Evolutionary conservation across 192 early-diverging fungal genomes (phyloP), one percentile per base, ranked within the genome.

Genomic region (Mortierella alpina): DNA sequence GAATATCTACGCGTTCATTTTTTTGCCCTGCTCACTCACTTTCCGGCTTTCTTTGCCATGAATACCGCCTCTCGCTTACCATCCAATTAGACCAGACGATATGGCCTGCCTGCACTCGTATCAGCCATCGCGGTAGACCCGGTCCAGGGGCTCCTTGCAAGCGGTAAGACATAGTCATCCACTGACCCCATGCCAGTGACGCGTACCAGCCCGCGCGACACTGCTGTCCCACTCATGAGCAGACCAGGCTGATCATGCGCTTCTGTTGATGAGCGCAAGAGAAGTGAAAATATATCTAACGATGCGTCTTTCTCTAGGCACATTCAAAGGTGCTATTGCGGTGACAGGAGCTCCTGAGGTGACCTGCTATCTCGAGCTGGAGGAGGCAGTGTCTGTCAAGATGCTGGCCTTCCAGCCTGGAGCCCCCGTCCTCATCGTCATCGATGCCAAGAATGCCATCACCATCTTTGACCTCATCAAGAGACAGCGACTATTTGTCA

Each of bases 361-460:
- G 0, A 20, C 74, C 0, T 76, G 61, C 15, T 70, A 62, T 51
- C 76, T 82, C 23, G 46, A 51, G 31, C 58, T 88, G 10, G 70
- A 81, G 39, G 82, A 73, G 18, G 63, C 66, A 40, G 79, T 70
- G 2, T 70, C 82, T 6, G 63, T 88, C 39, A 88, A 88, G 59
- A 79, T 84, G 67, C 56, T 88, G 49, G 66, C 67, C 22, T 91
- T 91, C 63, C 87, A 88, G 50, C 82, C 73, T 15, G 90, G 90
- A 2, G 61, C 60, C 1, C 84, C 86, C n/a, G 66, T 78, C 13
- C 68, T 91, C 5, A 64, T 90, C 15, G 86, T 83, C 8, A 72
- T 89, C 44, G 82, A 86, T 47, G 72, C 65, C 44, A 68, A 73
- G 31, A 90, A 85, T 42, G 77, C 67, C 6, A 82, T 91, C 31